Base-by-base conservation (phyloP, 75 land plant species). In the Pseudotsuga menziesii region DNA sequence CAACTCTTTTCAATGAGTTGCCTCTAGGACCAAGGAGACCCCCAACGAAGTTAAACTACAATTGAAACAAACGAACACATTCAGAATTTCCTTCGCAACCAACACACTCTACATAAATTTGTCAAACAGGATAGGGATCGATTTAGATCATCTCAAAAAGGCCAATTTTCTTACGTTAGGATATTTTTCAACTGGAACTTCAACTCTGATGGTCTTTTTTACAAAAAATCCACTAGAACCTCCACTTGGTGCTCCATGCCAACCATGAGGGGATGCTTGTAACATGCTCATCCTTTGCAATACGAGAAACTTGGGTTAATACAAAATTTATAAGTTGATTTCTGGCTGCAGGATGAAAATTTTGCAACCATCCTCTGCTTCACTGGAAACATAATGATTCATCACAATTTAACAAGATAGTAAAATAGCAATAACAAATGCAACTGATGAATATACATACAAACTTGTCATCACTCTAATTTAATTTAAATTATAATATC, bases 11-110 rank as follows among this genome's bases (percentile, higher is more conserved):
- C 62, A 96, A 81, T n/a, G 99, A 96, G 75, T 94, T 91, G 26
- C 99, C 99, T 59, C 99, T 84, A 36, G 99, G 99, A 57, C 99
- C 99, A 81, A 96, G 92, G 36, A 96, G 87, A 15, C 99, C 88
- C 5, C 99, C 99, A 20, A 96, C 99, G 82, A 96, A 96, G 81
- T 96, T 96, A 77, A 87, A 96, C 99, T 96, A 89, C 81, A 89
- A 61, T 14, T 48, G 3, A 16, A 35, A 22, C 63, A 58, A 58
- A 27, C 74, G 32, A 26, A 4, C 8, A 61, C 8, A 57, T 59
- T 57, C 14, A 80, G 35, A 29, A n/a, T 17, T 36, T 54, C 23
- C 15, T 72, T 4, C 57, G 9, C 0, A 19, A 52, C 66, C 22
- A 36, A 36, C 23, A 79, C 2, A 4, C 2, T 75, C 15, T 13